Base-by-base conservation (phyloP, 139 green algal genomes). In the Monoraphidium neglectum region DNA sequence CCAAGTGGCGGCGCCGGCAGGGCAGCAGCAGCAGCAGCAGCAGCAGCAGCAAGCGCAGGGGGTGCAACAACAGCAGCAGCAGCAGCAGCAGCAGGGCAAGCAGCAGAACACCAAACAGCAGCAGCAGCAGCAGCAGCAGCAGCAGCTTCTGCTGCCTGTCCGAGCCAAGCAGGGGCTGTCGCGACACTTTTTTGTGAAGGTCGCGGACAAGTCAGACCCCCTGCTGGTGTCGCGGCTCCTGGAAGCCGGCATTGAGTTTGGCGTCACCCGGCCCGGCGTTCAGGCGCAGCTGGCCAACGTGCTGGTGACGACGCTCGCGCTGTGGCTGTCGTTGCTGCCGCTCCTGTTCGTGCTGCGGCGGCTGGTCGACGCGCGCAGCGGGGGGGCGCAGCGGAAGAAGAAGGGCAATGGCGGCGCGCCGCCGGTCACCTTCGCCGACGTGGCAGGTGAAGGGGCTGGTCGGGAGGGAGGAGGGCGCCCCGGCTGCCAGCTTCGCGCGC, bases 241-340 rank as follows among this genome's bases (percentile, higher is more conserved):
- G 13, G 40, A 70, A 60, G 76, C 76, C 68, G 74, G 74, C 76
- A 59, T 85, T 46, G 74, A 67, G 80, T 78, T 71, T 76, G 63
- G 63, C 4, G 65, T 77, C 1, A 24, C 65, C 4, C 64, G 70
- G n/a, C 60, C 77, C 23, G 43, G 38, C 10, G 33, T 72, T 26
- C 54, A 54, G 24, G 62, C 72, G 1, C 65, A 75, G n/a, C 66
- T 84, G 46, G 65, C 70, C 38, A 85, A 84, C 72, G 59, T 84
- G 53, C 68, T 90, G 28, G 74, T 95, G 28, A 87, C 82, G 0
- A 72, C 78, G 10, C 60, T 89, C 35, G 80, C 79, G 33, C 69
- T 98, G 59, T 98, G 94, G 94, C 70, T 97, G n/a, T 93, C 94
- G 16, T 82, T 97, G 62, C 33, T 94, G 33, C 94, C 94, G 4